These are phyloP conservation scores for Ceriops decandra DNA, from an alignment of 345 rosid genomes.

Conservation along the genomic window DNA sequence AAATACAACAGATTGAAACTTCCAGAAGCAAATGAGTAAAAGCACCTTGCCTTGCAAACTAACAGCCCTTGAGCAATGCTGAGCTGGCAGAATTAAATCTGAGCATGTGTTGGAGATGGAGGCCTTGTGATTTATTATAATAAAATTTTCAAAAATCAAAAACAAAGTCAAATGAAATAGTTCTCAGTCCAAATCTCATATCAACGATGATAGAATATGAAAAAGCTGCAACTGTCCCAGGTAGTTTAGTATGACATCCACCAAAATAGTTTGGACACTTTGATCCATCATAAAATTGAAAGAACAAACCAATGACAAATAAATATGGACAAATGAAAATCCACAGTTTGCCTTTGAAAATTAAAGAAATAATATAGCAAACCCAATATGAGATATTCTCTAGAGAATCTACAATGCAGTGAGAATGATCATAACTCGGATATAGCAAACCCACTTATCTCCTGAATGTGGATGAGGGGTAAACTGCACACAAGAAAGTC, in stretches of 20 bases:
- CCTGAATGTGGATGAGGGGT: conserved; percentile 95
- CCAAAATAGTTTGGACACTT: too few species aligned
- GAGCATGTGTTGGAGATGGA: too few species aligned
- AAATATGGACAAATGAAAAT: neutral
- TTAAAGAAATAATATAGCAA: conserved; percentile 17
- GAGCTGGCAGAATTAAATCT: too few species aligned
- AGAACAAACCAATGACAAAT: neutral
- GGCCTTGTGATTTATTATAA: too few species aligned
- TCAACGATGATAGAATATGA: too few species aligned
- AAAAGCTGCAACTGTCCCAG: too few species aligned
- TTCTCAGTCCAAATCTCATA: too few species aligned
- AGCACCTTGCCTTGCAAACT: too few species aligned
- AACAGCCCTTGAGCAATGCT: too few species aligned
- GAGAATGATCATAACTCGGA: conserved; percentile 86
- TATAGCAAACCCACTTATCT: conserved; percentile 94
- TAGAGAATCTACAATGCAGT: conserved; percentile 93
- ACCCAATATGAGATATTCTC: conserved; percentile 96
- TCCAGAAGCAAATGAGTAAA: too few species aligned
- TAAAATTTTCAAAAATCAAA: neutral
- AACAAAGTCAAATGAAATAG: neutral
- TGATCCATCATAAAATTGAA: too few species aligned
- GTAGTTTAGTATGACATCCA: too few species aligned
- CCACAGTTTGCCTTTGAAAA: neutral
- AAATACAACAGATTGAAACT: neutral
- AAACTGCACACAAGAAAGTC: conserved; percentile 40